Conservation (phyloP, 2,329 filamentous ascomycete species). For the Fusarium albosuccineum region DNA sequence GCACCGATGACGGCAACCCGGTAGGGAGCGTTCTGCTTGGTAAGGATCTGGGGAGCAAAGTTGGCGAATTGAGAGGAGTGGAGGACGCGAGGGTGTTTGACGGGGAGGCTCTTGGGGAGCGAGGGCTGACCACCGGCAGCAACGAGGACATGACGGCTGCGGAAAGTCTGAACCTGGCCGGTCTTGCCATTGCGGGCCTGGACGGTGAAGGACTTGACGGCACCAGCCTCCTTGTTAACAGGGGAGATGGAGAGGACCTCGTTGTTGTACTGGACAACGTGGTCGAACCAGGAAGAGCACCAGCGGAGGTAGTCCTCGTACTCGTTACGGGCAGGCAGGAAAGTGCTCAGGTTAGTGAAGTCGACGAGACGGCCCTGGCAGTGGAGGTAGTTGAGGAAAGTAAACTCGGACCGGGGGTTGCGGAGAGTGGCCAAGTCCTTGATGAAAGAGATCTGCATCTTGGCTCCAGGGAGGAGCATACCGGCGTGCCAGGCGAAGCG, state of each 20-base stretch:
- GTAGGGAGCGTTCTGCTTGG: constrained; percentile 68
- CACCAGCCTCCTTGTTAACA: constrained; percentile 61
- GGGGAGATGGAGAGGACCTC: constrained; percentile 81
- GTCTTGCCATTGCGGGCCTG: constrained; percentile 72
- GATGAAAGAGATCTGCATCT: constrained; percentile 98
- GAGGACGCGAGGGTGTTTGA: constrained; percentile 78
- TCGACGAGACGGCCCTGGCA: constrained; percentile 83
- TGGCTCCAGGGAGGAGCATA: constrained; percentile 92
- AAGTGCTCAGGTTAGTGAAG: constrained; percentile 92
- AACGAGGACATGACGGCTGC: constrained; percentile 74
- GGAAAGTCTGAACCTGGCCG: constrained; percentile 64
- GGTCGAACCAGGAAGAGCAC: constrained; percentile 86
- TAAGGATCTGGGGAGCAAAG: constrained; percentile 70
- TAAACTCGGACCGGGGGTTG: constrained; percentile 90
- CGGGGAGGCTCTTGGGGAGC: constrained; percentile 77
- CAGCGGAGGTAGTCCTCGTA: constrained; percentile 97
- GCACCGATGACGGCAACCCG: constrained; percentile 87
- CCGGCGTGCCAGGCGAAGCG: constrained; percentile 93
- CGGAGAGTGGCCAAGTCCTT: constrained; percentile 94
- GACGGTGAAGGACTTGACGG: constrained; percentile 76
- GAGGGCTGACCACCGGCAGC: constrained; percentile 73
- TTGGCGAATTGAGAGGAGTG: constrained; percentile 91
- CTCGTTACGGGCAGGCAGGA: constrained; percentile 86
- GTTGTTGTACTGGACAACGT: constrained; percentile 79
- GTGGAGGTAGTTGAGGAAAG: constrained; percentile 95